Percentiles rank a stretch among this genome's conserved stretches.
phyloP scores from a whole-genome alignment of 768 basidiomycete genomes.

The Lactarius sanguifluus region DNA sequence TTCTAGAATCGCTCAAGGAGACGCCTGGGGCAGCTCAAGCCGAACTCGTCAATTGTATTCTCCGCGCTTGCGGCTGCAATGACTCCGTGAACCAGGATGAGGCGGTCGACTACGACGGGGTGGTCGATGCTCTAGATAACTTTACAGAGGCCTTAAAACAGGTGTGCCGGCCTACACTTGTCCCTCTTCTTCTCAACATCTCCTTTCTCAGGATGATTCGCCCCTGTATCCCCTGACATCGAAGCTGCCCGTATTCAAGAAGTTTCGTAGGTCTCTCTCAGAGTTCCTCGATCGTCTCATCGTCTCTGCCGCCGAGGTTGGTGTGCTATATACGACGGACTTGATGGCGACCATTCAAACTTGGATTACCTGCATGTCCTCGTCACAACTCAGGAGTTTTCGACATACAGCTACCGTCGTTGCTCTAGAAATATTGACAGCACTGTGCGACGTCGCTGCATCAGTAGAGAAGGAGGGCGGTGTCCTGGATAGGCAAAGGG shows the following conservation, averaged over 20 bases:
- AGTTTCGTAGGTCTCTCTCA: constrained; percentile 80
- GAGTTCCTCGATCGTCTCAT: constrained; percentile 83
- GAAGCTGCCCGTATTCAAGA: constrained; percentile 80
- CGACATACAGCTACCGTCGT: constrained; percentile 95
- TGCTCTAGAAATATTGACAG: constrained; percentile 83
- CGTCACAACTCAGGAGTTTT: constrained; percentile 92
- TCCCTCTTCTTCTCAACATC: background rate
- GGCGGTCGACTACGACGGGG: constrained; percentile 87
- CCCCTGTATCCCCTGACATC: constrained; percentile 90
- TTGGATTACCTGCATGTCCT: constrained; percentile 95
- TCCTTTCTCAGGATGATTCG: constrained; percentile 60
- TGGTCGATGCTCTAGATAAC: constrained; percentile 72
- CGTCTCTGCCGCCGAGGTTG: constrained; percentile 72
- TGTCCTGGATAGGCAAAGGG: constrained; percentile 75
- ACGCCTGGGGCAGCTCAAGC: constrained; percentile 67
- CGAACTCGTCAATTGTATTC: constrained; percentile 85
- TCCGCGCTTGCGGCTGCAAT: constrained; percentile 92
- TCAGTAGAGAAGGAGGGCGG: constrained; percentile 89
- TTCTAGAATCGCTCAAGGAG: constrained; percentile 77
- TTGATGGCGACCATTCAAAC: constrained; percentile 80
- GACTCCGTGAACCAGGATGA: constrained; percentile 82
- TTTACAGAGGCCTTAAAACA: constrained; percentile 88
- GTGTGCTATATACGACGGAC: constrained; percentile 74
- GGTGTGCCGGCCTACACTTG: constrained; percentile 40
- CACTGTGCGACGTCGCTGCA: constrained; percentile 84